A percentile compares a stretch with the other conserved stretches of the same genome.
These are phyloP conservation scores for Apiospora phragmitis DNA, from an alignment of 2,329 filamentous ascomycete genomes.

Conservation along the genomic window DNA sequence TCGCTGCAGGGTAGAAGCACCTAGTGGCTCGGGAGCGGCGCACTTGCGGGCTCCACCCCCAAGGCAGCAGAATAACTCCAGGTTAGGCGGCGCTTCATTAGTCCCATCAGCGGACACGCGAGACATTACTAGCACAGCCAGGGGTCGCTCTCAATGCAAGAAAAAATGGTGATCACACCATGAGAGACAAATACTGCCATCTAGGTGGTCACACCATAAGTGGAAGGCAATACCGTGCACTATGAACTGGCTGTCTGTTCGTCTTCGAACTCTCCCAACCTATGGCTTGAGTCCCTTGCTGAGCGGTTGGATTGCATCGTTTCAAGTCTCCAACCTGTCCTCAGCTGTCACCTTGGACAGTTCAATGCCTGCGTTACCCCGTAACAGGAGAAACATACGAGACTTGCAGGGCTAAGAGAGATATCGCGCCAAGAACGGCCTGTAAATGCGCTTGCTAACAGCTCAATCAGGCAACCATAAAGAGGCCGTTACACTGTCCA, in stretches of 20 bases:
- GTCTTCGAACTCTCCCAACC: background rate
- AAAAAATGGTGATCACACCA: background rate
- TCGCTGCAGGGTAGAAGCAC: background rate
- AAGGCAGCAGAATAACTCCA: constrained; percentile 4
- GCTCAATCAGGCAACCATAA: background rate
- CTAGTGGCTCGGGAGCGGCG: background rate
- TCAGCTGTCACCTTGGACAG: background rate
- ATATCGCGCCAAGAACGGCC: background rate
- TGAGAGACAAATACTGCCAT: too few relatives aligned
- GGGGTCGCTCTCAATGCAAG: background rate
- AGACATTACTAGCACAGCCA: background rate
- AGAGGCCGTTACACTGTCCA: background rate
- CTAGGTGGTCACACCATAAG: background rate
- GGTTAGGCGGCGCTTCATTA: background rate
- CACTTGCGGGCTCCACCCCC: background rate
- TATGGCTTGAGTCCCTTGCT: background rate
- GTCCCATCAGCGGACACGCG: background rate
- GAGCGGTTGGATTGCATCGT: background rate
- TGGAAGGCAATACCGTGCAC: background rate
- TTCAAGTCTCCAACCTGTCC: background rate
- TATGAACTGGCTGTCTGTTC: background rate
- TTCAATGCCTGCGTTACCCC: background rate
- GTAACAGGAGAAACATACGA: background rate
- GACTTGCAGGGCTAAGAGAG: background rate
- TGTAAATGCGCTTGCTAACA: background rate